Evolutionary conservation across 2,329 filamentous ascomycete species (phyloP).

Genomic region (Colletotrichum nymphaeae): DNA sequence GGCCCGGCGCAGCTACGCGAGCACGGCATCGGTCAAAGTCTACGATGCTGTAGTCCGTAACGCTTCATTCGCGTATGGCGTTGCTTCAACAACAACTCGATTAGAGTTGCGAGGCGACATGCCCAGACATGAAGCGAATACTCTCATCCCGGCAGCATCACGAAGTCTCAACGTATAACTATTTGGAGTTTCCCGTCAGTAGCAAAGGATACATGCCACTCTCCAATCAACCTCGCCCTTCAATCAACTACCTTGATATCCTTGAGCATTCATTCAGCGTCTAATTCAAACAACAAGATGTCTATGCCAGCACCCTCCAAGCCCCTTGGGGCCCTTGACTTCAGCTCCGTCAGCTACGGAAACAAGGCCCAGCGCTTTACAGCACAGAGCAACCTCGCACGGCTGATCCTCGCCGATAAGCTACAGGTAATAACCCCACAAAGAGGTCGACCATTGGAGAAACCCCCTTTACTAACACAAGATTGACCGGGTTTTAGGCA

Average conservation of each 20-base stretch:
- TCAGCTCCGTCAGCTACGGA: background rate
- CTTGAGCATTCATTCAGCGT: too few relatives aligned
- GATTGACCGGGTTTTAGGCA: background rate
- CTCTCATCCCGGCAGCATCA: background rate
- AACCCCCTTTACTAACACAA: too few relatives aligned
- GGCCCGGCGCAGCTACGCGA: too few relatives aligned
- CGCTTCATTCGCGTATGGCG: too few relatives aligned
- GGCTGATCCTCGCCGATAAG: background rate
- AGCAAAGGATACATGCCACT: too few relatives aligned
- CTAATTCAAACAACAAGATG: background rate
- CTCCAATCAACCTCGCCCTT: too few relatives aligned
- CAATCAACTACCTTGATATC: too few relatives aligned
- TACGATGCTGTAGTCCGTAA: too few relatives aligned
- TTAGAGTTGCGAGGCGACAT: conserved; percentile 1
- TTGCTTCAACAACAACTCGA: background rate
- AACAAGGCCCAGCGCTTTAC: background rate
- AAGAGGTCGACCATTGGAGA: too few relatives aligned
- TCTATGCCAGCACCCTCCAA: background rate
- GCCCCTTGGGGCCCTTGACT: background rate
- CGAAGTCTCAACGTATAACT: too few relatives aligned
- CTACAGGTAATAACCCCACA: background rate
- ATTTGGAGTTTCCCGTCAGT: too few relatives aligned
- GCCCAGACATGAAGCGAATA: background rate
- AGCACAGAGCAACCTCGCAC: background rate
- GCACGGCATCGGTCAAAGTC: too few relatives aligned